These are phyloP conservation scores for Venturia asperata DNA, from an alignment of 2,329 filamentous ascomycete genomes.

Conservation along the genomic window DNA sequence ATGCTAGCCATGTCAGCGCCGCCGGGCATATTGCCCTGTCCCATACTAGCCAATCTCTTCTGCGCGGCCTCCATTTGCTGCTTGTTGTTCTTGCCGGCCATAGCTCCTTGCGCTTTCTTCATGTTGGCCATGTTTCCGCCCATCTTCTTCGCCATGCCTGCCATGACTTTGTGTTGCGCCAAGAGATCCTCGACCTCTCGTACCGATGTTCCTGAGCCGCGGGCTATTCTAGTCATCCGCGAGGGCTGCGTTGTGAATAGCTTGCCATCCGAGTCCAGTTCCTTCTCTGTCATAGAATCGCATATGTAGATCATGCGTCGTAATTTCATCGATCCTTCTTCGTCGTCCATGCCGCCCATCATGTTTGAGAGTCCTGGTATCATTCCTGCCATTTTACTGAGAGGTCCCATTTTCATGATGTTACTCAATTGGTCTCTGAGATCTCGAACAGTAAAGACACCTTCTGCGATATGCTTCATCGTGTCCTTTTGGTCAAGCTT, in stretches of 20 bases:
- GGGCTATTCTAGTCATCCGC: constrained; percentile 84
- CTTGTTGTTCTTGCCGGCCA: constrained; percentile 84
- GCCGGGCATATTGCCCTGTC: constrained; percentile 58
- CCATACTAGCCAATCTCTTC: constrained; percentile 89
- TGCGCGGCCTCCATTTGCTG: constrained; percentile 97
- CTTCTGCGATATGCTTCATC: constrained; percentile 97
- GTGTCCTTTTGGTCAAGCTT: constrained; percentile 98
- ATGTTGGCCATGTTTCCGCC: constrained; percentile 97
- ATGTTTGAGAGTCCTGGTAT: constrained; percentile 90
- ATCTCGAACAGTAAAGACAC: constrained; percentile 91
- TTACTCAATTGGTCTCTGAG: constrained; percentile 91
- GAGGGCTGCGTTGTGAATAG: constrained; percentile 87
- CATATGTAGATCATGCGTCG: constrained; percentile 99
- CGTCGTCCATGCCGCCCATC: constrained; percentile 95
- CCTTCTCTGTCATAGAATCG: constrained; percentile 95
- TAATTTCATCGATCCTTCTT: constrained; percentile 86
- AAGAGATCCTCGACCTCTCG: constrained; percentile 91
- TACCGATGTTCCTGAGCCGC: constrained; percentile 83
- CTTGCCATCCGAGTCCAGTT: constrained; percentile 92
- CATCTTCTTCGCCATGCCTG: constrained; percentile 98
- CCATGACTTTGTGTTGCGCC: constrained; percentile 99
- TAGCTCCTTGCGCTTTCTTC: constrained; percentile 83
- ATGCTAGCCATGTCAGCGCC: constrained; percentile 65
- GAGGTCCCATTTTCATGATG: constrained; percentile 99
- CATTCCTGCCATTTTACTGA: constrained; percentile 98